Conservation (phyloP, 306 rosid species). For the Fagus crenata region DNA sequence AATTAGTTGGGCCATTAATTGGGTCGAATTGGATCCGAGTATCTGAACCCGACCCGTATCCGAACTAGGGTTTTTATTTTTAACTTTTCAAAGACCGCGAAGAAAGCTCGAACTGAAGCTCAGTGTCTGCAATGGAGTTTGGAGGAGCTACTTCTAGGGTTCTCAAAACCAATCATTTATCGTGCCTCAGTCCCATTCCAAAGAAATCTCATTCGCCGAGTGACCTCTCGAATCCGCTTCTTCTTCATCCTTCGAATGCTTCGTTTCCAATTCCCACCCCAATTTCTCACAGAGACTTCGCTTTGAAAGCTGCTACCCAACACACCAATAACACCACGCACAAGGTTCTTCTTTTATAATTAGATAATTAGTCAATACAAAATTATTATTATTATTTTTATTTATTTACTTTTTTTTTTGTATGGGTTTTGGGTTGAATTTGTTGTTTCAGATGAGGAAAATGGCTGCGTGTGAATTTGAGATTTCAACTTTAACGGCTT, state of each 20-base stretch:
- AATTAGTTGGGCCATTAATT: no score
- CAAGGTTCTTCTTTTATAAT: conserved; percentile 21
- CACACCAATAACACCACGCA: neutral
- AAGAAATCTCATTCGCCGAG: neutral
- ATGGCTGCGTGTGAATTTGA: conserved; percentile 30
- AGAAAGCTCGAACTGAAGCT: neutral
- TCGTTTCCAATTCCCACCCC: neutral
- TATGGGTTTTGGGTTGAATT: neutral
- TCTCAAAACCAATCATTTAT: neutral
- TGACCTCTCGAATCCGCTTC: neutral
- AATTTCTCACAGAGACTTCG: conserved; percentile 23
- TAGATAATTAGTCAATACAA: neutral
- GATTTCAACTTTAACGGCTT: conserved; percentile 56
- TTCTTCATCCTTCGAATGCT: neutral
- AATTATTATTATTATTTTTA: no score
- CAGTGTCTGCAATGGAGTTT: conserved; percentile 23
- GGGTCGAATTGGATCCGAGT: neutral
- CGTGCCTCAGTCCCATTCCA: neutral
- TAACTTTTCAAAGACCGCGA: neutral
- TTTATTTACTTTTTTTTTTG: neutral
- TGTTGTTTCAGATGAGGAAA: conserved; percentile 23
- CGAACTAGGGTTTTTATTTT: neutral
- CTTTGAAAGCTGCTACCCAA: conserved; percentile 30
- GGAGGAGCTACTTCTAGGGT: conserved; percentile 26
- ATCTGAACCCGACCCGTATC: neutral